Conservation (phyloP, 352 stramenopile species). For the Phytopythium cucurbitacearum region DNA sequence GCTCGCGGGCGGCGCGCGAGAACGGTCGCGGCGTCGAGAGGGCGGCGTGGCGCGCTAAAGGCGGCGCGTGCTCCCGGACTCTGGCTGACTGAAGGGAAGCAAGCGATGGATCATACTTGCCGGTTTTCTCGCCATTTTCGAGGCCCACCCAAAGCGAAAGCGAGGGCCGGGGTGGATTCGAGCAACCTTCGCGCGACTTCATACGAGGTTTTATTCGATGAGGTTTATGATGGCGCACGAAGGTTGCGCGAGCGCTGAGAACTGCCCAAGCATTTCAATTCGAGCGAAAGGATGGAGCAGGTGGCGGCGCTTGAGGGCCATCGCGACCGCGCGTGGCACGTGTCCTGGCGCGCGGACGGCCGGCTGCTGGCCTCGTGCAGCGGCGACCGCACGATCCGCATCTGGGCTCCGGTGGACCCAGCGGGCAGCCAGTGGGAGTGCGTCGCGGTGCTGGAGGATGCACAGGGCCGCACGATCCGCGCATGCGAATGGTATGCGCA, state of each 20-base stretch:
- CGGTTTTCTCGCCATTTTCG: slow-evolving; percentile 9
- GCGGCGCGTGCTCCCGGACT: background rate
- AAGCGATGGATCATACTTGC: slow-evolving; percentile 9
- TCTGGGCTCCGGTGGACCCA: slow-evolving; percentile 55
- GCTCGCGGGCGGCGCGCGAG: background rate
- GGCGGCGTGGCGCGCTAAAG: background rate
- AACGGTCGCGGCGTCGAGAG: too few species aligned
- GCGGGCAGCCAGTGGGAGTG: slow-evolving; percentile 72
- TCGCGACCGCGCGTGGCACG: slow-evolving; percentile 88
- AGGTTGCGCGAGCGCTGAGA: slow-evolving; percentile 2
- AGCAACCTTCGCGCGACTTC: slow-evolving; percentile 1
- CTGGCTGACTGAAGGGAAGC: slow-evolving; percentile 4
- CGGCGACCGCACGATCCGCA: slow-evolving; percentile 84
- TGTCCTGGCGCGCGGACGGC: slow-evolving; percentile 86
- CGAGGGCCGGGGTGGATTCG: slow-evolving; percentile 1
- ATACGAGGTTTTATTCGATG: background rate
- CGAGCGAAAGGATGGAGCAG: slow-evolving; percentile 28
- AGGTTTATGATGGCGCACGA: slow-evolving; percentile 6
- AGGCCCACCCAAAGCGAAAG: background rate
- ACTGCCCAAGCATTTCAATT: background rate
- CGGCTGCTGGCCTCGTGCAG: slow-evolving; percentile 88
- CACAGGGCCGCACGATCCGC: slow-evolving; percentile 93
- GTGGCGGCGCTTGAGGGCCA: slow-evolving; percentile 79
- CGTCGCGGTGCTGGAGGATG: slow-evolving; percentile 91
- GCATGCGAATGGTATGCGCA: slow-evolving; percentile 88